Evolutionary conservation across 805 yeast genomes (phyloP).

Genomic region (Starmerella gropengiesseri): DNA sequence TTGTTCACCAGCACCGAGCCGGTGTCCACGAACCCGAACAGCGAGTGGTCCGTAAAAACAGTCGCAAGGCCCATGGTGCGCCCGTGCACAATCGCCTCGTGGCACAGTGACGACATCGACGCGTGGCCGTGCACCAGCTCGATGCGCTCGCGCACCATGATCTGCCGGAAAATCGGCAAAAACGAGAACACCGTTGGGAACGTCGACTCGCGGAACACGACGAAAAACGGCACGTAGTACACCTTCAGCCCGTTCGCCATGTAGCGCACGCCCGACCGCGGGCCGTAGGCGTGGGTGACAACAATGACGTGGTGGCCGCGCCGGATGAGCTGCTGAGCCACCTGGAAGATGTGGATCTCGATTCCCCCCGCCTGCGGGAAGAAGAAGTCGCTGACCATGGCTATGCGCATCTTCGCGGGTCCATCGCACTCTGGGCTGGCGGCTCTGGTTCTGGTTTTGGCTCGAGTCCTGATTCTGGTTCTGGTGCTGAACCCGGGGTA

Average conservation of each 20-base stretch:
- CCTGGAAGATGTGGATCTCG: slow-evolving; percentile 85
- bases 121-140: slow-evolving; percentile 95
- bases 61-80: slow-evolving; percentile 86
- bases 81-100: slow-evolving; percentile 85
- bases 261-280: slow-evolving; percentile 69
- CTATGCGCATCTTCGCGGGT: slow-evolving; percentile 24
- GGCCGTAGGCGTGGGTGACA: slow-evolving; percentile 79
- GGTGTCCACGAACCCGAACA: slow-evolving; percentile 85
- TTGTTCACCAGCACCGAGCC: slow-evolving; percentile 80
- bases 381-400: slow-evolving; percentile 91
- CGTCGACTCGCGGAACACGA: slow-evolving; percentile 71
- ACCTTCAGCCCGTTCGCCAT: slow-evolving; percentile 87
- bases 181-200: slow-evolving; percentile 83
- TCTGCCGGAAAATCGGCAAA: slow-evolving; percentile 76
- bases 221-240: slow-evolving; percentile 75
- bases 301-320: slow-evolving; percentile 79
- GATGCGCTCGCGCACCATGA: slow-evolving; percentile 72
- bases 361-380: slow-evolving; percentile 99
- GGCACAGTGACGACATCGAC: slow-evolving; percentile 72
- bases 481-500: too few species aligned
- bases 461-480: too few species aligned
- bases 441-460: too few species aligned
- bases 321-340: slow-evolving; percentile 64
- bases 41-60: slow-evolving; percentile 89
- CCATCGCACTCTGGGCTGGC: too few species aligned